Conservation (phyloP, 2,329 filamentous ascomycete species). For the Aureobasidium melanogenum region DNA sequence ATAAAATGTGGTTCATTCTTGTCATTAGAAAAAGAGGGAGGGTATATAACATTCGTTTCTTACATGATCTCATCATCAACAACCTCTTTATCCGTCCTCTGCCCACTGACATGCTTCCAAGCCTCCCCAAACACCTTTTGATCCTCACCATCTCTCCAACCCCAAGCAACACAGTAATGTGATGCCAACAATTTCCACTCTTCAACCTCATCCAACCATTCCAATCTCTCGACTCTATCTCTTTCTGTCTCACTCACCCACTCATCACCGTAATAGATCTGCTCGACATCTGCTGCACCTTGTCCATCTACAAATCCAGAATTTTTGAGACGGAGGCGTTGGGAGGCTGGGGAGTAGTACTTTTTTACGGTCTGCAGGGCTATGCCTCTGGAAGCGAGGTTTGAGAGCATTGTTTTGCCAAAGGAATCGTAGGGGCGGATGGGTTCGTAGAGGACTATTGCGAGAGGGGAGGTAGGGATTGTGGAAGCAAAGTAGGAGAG, state of each 20-base stretch:
- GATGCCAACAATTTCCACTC: conserved; percentile 81
- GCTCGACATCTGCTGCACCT: conserved; percentile 51
- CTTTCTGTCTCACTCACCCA: conserved; percentile 69
- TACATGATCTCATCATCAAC: conserved; percentile 13
- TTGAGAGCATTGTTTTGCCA: conserved; percentile 84
- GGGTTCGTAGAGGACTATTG: conserved; percentile 78
- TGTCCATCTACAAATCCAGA: conserved; percentile 56
- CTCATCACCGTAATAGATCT: conserved; percentile 50
- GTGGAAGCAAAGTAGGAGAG: conserved; percentile 37
- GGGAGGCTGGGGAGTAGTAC: conserved; percentile 60
- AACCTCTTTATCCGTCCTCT: conserved; percentile 12
- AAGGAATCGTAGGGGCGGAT: conserved; percentile 78
- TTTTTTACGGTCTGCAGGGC: conserved; percentile 70
- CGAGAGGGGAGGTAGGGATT: conserved; percentile 38
- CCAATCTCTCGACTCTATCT: conserved; percentile 65
- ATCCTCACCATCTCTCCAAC: conserved; percentile 53
- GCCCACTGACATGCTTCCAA: conserved; percentile 12
- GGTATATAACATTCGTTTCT: too few species aligned
- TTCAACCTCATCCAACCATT: conserved; percentile 91
- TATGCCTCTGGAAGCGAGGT: conserved; percentile 74
- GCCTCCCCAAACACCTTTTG: conserved; percentile 9
- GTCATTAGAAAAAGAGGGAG: background rate
- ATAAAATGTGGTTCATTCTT: background rate
- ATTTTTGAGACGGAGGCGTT: conserved; percentile 55
- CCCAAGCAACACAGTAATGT: conserved; percentile 90